Evolutionary conservation across 805 yeast species (phyloP).

Genomic region (Metschnikowia kunwiensis): DNA sequence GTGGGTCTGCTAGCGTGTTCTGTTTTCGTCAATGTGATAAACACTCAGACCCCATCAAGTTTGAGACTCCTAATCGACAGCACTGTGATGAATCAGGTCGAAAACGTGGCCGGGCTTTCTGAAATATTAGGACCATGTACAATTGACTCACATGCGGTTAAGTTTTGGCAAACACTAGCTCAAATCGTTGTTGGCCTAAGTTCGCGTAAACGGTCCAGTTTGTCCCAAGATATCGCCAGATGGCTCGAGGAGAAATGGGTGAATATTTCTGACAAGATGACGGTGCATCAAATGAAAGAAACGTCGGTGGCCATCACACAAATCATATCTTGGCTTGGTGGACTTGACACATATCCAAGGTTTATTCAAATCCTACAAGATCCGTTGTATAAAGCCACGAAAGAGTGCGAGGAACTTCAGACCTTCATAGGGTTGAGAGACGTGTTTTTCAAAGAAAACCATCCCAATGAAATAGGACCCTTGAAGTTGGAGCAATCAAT

Average conservation of each 20-base stretch:
- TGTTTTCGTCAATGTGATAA: constrained; percentile 21
- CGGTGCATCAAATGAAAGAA: neutral
- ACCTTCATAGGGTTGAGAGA: constrained; percentile 6
- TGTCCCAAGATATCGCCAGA: constrained; percentile 31
- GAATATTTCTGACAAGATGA: constrained; percentile 9
- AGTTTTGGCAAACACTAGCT: constrained; percentile 51
- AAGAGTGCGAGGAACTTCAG: constrained; percentile 5
- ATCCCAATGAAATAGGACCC: neutral
- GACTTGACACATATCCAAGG: neutral
- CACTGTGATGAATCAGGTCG: constrained; percentile 44
- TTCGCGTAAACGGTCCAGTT: constrained; percentile 25
- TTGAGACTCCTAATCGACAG: constrained; percentile 30
- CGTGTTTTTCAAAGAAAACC: neutral
- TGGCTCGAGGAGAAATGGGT: constrained; percentile 56
- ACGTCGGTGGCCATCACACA: neutral
- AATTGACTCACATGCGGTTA: constrained; percentile 45
- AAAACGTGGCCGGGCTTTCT: constrained; percentile 34
- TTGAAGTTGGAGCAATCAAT: constrained; percentile 4
- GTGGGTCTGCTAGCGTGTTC: constrained; percentile 30
- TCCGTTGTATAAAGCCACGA: constrained; percentile 10
- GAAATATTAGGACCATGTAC: constrained; percentile 47
- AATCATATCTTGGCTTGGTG: constrained; percentile 5
- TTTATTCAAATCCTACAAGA: neutral
- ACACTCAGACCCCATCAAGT: constrained; percentile 8
- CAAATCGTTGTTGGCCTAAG: constrained; percentile 34